A percentile compares a stretch with the other conserved stretches of the same genome.
Evolutionary conservation across 1,139 yeast genomes (phyloP).

Genomic region (Debaryomyces coudertii): DNA sequence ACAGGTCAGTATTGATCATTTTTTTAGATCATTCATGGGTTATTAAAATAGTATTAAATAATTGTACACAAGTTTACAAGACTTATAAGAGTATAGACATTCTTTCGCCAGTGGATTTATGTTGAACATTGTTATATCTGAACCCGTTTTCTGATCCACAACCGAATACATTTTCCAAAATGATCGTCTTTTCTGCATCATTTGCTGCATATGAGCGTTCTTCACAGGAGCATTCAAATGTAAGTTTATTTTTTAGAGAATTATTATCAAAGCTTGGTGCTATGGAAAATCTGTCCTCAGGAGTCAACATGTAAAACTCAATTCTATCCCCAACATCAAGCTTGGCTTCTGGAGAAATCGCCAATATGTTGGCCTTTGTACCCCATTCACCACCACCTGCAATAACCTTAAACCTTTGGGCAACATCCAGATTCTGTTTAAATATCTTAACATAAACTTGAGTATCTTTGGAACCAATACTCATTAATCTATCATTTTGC

Average conservation of each 20-base stretch:
- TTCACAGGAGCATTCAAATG: slow-evolving; percentile 38
- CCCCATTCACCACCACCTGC: slow-evolving; percentile 77
- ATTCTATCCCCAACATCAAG: slow-evolving; percentile 48
- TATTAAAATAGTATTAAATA: background rate
- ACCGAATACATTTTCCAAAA: slow-evolving; percentile 37
- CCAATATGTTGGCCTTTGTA: slow-evolving; percentile 59
- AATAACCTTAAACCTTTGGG: slow-evolving; percentile 47
- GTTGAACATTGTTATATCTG: slow-evolving; percentile 38
- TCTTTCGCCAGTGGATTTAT: slow-evolving; percentile 48
- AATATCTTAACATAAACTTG: slow-evolving; percentile 48
- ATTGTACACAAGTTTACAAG: slow-evolving; percentile 1
- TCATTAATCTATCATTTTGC: slow-evolving; percentile 41
- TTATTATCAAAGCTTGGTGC: slow-evolving; percentile 2
- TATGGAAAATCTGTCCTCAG: slow-evolving; percentile 26
- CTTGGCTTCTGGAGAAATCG: slow-evolving; percentile 58
- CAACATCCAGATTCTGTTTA: slow-evolving; percentile 20
- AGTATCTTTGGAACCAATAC: slow-evolving; percentile 48
- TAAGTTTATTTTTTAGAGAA: slow-evolving; percentile 14
- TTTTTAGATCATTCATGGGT: background rate
- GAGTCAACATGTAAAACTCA: slow-evolving; percentile 53
- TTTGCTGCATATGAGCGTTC: slow-evolving; percentile 27
- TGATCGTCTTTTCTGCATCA: slow-evolving; percentile 13
- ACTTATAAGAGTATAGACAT: slow-evolving; percentile 15
- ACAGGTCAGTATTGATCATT: too few relatives aligned
- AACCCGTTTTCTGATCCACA: slow-evolving; percentile 55